phyloP scores from a whole-genome alignment of 2,329 filamentous ascomycete genomes.

The Ophiostoma angusticollis region DNA sequence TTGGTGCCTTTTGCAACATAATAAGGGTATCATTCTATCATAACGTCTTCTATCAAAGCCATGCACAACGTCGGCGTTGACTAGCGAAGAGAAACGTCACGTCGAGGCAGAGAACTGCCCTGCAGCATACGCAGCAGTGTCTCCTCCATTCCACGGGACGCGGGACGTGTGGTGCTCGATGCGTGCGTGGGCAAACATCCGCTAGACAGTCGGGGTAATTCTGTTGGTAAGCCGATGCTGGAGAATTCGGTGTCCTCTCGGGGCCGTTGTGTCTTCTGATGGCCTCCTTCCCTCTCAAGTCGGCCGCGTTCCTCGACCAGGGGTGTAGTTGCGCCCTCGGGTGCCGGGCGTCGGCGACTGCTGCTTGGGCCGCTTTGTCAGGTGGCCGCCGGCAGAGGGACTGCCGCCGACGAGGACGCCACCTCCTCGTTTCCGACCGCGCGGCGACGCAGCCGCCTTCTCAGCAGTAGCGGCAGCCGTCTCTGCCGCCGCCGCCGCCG shows the following conservation, averaged over 20 bases:
- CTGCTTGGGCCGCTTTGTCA: conserved; percentile 10
- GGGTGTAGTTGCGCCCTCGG: conserved; percentile 4
- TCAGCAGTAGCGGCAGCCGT: not conserved
- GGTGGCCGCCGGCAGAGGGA: not conserved
- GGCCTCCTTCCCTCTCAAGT: not conserved
- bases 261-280: not conserved
- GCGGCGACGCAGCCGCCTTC: not conserved
- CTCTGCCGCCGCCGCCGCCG: conserved; percentile 5
- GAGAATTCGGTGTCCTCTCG: not conserved
- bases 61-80: no score
- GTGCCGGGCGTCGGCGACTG: not conserved
- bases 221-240: no score
- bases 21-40: conserved; percentile 7
- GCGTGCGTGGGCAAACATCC: no score
- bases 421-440: conserved; percentile 5
- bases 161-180: no score
- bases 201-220: no score
- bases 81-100: no score
- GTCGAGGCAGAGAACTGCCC: no score
- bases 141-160: no score
- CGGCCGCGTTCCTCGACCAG: conserved; percentile 4
- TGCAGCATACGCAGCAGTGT: no score
- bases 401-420: not conserved
- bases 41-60: no score
- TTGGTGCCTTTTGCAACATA: no score